A percentile compares a stretch with the other conserved stretches of the same genome.
Conservation (phyloP, 2,329 filamentous ascomycete species). For the Diaporthe sp. region DNA sequence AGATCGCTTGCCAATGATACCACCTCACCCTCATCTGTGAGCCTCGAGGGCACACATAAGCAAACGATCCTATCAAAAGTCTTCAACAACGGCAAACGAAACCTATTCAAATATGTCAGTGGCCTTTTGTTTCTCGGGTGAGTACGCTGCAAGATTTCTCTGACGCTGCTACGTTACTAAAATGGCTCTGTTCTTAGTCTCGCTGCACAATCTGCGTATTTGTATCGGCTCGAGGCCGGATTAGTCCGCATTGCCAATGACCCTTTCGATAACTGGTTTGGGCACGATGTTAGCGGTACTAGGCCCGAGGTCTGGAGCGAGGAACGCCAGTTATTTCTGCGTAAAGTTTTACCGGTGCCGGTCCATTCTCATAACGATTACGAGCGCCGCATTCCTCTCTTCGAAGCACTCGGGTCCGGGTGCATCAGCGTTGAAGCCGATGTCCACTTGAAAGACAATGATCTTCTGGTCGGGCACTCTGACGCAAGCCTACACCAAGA, state of each 20-base stretch:
- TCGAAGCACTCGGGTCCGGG: slow-evolving; percentile 22
- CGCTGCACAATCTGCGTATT: slow-evolving; percentile 14
- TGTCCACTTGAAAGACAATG: slow-evolving; percentile 23
- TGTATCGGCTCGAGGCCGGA: slow-evolving; percentile 13
- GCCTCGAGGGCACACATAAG: neutral
- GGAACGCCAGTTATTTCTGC: slow-evolving; percentile 19
- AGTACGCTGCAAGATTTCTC: slow-evolving; percentile 1
- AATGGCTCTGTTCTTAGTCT: neutral
- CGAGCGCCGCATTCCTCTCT: slow-evolving; percentile 18
- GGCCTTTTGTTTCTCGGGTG: slow-evolving; percentile 15
- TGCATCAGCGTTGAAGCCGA: slow-evolving; percentile 31
- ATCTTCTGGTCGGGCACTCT: slow-evolving; percentile 20
- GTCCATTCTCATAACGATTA: slow-evolving; percentile 25
- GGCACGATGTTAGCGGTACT: neutral
- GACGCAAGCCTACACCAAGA: slow-evolving; percentile 5
- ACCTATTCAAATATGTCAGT: slow-evolving; percentile 18
- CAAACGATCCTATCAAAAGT: slow-evolving; percentile 11
- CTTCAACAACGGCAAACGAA: slow-evolving; percentile 1
- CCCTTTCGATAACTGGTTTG: slow-evolving; percentile 18
- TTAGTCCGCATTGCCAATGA: slow-evolving; percentile 10
- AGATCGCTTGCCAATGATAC: slow-evolving; percentile 5
- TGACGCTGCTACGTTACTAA: slow-evolving; percentile 3
- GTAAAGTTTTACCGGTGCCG: slow-evolving; percentile 19
- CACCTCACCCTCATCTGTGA: neutral
- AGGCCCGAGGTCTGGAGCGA: slow-evolving; percentile 5